Conservation (phyloP, 2,329 filamentous ascomycete species). For the Zymoseptoria brevis region DNA sequence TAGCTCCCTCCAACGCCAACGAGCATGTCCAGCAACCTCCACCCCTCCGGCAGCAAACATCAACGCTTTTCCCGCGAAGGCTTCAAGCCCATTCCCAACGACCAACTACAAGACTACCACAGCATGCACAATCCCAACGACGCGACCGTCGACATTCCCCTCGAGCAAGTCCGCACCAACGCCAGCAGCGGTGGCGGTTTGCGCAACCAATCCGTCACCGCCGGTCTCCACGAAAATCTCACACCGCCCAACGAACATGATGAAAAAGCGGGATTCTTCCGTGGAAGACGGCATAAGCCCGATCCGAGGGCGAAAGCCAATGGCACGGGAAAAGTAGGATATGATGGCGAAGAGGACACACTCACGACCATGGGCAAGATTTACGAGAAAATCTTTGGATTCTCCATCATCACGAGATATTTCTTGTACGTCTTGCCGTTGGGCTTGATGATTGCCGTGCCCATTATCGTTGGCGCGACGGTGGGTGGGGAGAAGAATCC, state of each 20-base stretch:
- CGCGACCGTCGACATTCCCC: conserved; percentile 54
- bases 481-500: conserved; percentile 30
- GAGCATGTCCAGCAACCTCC: conserved; percentile 15
- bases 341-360: conserved; percentile 45
- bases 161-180: conserved; percentile 47
- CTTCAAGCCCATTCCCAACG: conserved; percentile 18
- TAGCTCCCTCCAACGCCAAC: background rate
- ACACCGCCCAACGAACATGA: conserved; percentile 25
- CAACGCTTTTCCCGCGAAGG: conserved; percentile 28
- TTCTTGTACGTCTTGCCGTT: conserved; percentile 55
- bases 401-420: conserved; percentile 56
- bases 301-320: conserved; percentile 23
- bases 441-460: conserved; percentile 51
- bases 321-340: conserved; percentile 22
- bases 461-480: conserved; percentile 55
- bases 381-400: conserved; percentile 54
- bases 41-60: conserved; percentile 10
- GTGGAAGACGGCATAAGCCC: conserved; percentile 28
- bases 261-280: conserved; percentile 34
- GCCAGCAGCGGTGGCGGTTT: conserved; percentile 34
- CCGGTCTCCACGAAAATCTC: conserved; percentile 25
- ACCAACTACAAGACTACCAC: conserved; percentile 6
- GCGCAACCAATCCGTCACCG: conserved; percentile 32
- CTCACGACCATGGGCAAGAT: conserved; percentile 52
- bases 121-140: conserved; percentile 33